Percentiles rank a stretch among this genome's conserved stretches.
These are phyloP conservation scores for Cystofilobasidium capitatum DNA, from an alignment of 768 basidiomycete species.

Conservation along the genomic window DNA sequence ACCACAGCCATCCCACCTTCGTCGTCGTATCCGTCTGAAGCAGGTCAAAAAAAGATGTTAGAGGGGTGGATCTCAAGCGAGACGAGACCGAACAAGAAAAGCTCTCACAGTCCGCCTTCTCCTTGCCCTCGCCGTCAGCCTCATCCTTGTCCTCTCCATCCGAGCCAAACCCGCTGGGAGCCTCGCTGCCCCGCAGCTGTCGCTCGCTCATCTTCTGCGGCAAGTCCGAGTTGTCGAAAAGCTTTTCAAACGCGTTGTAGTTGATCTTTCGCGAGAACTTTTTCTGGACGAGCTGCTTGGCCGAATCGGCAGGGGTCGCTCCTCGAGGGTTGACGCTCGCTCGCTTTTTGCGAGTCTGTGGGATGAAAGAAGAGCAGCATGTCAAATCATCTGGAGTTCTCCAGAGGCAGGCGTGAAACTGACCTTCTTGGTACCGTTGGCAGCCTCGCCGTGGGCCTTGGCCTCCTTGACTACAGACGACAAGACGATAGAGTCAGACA, in stretches of 20 bases:
- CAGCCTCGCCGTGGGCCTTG: constrained; percentile 19
- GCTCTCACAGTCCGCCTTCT: constrained; percentile 6
- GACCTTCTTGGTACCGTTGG: constrained; percentile 11
- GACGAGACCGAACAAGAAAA: neutral
- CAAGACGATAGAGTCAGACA: too few species aligned
- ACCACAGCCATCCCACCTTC: neutral
- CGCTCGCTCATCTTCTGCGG: constrained; percentile 24
- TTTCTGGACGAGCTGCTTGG: constrained; percentile 69
- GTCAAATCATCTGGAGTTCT: neutral
- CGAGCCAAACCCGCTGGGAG: neutral
- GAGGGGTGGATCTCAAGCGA: neutral
- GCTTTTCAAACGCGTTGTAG: constrained; percentile 73
- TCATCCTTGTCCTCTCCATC: neutral
- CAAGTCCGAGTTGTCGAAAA: constrained; percentile 45
- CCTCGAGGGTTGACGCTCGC: constrained; percentile 53
- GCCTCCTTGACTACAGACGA: constrained; percentile 8
- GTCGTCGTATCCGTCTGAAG: neutral
- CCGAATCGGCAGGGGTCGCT: constrained; percentile 64
- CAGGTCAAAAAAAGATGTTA: neutral
- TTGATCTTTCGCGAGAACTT: constrained; percentile 84
- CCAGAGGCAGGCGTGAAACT: neutral
- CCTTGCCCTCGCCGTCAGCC: neutral
- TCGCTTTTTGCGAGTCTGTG: constrained; percentile 46
- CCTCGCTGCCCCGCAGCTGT: constrained; percentile 13
- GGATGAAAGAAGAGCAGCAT: too few species aligned